A percentile compares a stretch with the other conserved stretches of the same genome.
These are phyloP conservation scores for Opeltia flavorubescens DNA, from an alignment of 495 filamentous ascomycete genomes.

Conservation along the genomic window DNA sequence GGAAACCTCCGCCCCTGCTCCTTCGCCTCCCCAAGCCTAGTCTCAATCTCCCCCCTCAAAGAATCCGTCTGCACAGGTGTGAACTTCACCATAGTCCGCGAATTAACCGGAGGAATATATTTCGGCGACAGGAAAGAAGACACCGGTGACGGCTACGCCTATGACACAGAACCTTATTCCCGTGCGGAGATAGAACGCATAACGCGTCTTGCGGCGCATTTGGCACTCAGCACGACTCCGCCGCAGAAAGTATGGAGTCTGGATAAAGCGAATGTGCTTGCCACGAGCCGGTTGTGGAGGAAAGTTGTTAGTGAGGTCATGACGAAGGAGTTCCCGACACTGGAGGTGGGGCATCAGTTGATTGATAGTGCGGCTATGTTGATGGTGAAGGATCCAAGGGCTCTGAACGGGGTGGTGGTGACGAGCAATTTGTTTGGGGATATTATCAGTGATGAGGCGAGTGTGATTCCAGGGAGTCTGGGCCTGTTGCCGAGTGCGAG, in stretches of 20 bases:
- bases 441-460: slow-evolving; percentile 93
- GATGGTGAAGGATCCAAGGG: slow-evolving; percentile 87
- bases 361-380: slow-evolving; percentile 96
- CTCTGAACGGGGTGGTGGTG: slow-evolving; percentile 83
- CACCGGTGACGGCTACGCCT: slow-evolving; percentile 55
- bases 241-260: slow-evolving; percentile 74
- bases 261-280: slow-evolving; percentile 96
- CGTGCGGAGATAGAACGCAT: slow-evolving; percentile 82
- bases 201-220: slow-evolving; percentile 64
- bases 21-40: slow-evolving; percentile 82
- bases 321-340: slow-evolving; percentile 73
- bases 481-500: slow-evolving; percentile 83
- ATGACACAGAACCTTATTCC: slow-evolving; percentile 85
- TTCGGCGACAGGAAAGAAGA: slow-evolving; percentile 88
- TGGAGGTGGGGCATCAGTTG: slow-evolving; percentile 76
- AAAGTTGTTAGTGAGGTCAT: slow-evolving; percentile 70
- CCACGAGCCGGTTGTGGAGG: slow-evolving; percentile 80
- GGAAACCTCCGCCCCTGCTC: slow-evolving; percentile 96
- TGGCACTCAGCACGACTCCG: slow-evolving; percentile 68
- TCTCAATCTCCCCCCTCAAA: slow-evolving; percentile 80
- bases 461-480: slow-evolving; percentile 85
- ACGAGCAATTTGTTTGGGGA: slow-evolving; percentile 95
- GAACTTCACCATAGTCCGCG: slow-evolving; percentile 90
- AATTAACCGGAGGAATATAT: slow-evolving; percentile 92
- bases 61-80: slow-evolving; percentile 72